Conservation (phyloP, 148 eudicot species). For the Rhododendron simsii region DNA sequence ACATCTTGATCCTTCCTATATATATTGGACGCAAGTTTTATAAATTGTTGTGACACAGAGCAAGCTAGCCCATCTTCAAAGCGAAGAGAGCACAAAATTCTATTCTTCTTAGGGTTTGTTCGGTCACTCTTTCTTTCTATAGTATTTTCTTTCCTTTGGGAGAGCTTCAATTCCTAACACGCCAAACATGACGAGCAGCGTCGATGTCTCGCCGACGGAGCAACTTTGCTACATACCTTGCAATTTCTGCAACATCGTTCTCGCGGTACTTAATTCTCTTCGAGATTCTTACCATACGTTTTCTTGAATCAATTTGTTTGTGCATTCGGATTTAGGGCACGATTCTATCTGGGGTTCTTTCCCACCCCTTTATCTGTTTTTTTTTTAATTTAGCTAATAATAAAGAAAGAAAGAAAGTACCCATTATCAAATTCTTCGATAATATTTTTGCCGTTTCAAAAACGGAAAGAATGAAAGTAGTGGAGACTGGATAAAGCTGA, state of each 20-base stretch:
- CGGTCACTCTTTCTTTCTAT: neutral
- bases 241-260: conserved; percentile 81
- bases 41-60: conserved; percentile 1
- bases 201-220: conserved; percentile 48
- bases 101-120: neutral
- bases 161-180: neutral
- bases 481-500: conserved; percentile 19
- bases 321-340: neutral
- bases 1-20: neutral
- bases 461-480: neutral
- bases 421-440: too few relatives aligned
- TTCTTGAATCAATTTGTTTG: neutral
- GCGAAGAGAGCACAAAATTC: neutral
- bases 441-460: too few relatives aligned
- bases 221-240: conserved; percentile 94
- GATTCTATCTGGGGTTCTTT: neutral
- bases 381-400: neutral
- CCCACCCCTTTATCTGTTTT: neutral
- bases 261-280: conserved; percentile 46
- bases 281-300: neutral
- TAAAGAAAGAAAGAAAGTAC: neutral
- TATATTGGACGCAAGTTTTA: neutral
- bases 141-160: neutral
- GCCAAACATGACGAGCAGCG: conserved; percentile 40
- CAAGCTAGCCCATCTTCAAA: conserved; percentile 2